Evolutionary conservation across 805 yeast species (phyloP).

Genomic region (Saturnispora galanensis): DNA sequence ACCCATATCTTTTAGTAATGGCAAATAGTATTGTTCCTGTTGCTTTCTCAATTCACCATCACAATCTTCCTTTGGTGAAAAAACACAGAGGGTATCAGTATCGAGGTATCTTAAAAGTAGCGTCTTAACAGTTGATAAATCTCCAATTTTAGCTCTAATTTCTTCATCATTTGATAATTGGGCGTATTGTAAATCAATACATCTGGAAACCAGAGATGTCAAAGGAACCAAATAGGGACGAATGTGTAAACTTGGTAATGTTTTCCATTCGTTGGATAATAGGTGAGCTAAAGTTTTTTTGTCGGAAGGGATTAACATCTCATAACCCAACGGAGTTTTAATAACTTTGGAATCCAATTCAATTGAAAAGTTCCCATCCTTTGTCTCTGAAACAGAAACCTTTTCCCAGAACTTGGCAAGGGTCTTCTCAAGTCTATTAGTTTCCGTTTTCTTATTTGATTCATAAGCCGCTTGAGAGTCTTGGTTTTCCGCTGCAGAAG

Average conservation of each 20-base stretch:
- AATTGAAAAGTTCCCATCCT: conserved; percentile 34
- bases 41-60: conserved; percentile 71
- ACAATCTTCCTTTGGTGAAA: conserved; percentile 72
- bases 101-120: conserved; percentile 75
- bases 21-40: conserved; percentile 72
- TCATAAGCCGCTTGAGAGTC: conserved; percentile 26
- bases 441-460: conserved; percentile 45
- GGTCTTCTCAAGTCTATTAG: conserved; percentile 63
- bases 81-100: conserved; percentile 85
- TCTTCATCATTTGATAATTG: conserved; percentile 34
- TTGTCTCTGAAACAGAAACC: conserved; percentile 34
- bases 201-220: conserved; percentile 79
- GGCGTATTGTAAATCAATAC: conserved; percentile 58
- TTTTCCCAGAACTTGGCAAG: conserved; percentile 74
- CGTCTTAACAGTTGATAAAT: conserved; percentile 43
- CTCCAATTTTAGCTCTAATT: conserved; percentile 52
- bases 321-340: conserved; percentile 75
- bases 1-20: conserved; percentile 63
- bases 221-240: conserved; percentile 76
- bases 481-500: conserved; percentile 4
- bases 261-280: conserved; percentile 82
- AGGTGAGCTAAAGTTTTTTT: conserved; percentile 61
- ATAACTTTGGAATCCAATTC: conserved; percentile 68
- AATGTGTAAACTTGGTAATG: conserved; percentile 53
- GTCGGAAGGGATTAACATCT: conserved; percentile 49